Percentiles rank a stretch among this genome's conserved stretches.
phyloP scores from a whole-genome alignment of 495 filamentous ascomycete genomes.

The Xylaria acuta region DNA sequence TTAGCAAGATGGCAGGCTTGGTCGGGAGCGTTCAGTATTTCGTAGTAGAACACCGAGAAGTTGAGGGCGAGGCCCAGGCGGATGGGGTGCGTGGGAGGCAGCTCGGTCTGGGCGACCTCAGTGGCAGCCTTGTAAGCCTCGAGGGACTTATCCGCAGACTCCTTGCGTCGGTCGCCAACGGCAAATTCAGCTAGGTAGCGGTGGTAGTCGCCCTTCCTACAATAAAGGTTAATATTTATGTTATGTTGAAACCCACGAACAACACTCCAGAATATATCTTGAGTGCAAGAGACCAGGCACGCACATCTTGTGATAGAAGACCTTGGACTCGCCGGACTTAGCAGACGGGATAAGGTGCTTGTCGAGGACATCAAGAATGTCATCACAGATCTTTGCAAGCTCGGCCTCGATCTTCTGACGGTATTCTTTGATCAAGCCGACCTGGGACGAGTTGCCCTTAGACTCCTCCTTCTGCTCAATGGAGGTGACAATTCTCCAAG shows the following conservation, averaged over 20 bases:
- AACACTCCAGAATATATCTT: not conserved
- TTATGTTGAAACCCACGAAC: not conserved
- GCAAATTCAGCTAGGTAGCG: conserved; percentile 99
- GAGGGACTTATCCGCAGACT: conserved; percentile 92
- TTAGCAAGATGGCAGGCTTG: conserved; percentile 99
- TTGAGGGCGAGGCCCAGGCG: conserved; percentile 97
- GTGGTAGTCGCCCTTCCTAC: conserved; percentile 99
- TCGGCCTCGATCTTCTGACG: conserved; percentile 99
- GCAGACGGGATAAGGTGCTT: conserved; percentile 95
- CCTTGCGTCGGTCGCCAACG: conserved; percentile 96
- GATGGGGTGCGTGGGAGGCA: conserved; percentile 98
- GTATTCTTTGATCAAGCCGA: conserved; percentile 97
- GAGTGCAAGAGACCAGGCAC: conserved; percentile 36
- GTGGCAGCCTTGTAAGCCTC: conserved; percentile 99
- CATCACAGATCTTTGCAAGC: conserved; percentile 99
- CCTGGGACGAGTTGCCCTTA: conserved; percentile 96
- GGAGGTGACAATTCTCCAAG: conserved; percentile 99
- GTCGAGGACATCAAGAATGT: conserved; percentile 96
- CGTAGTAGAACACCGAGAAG: conserved; percentile 99
- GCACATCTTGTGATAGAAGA: conserved; percentile 99
- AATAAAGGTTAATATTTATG: conserved; percentile 37
- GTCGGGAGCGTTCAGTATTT: conserved; percentile 98
- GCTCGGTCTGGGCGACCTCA: conserved; percentile 96
- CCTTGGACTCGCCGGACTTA: conserved; percentile 97
- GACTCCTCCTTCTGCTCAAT: conserved; percentile 99